phyloP scores from a whole-genome alignment of 2,329 filamentous ascomycete genomes.

The Aspergillus nomiae region DNA sequence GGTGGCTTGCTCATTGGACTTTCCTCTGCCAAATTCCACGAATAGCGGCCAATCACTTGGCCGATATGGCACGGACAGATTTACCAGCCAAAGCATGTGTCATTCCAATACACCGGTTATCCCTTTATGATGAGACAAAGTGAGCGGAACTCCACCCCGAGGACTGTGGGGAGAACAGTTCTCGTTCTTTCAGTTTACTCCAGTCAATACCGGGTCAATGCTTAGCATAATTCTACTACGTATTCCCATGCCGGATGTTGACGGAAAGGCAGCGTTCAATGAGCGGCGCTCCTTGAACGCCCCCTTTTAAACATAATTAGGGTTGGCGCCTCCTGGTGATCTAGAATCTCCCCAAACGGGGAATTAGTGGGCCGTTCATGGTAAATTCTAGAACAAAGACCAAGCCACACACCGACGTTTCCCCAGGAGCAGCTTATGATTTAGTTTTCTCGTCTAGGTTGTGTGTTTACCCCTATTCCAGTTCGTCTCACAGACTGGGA shows the following conservation, averaged over 20 bases:
- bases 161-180: background rate
- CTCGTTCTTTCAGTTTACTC: background rate
- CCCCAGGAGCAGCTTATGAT: background rate
- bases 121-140: background rate
- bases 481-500: background rate
- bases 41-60: background rate
- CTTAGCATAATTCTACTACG: background rate
- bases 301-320: conserved; percentile 1
- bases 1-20: too few species aligned
- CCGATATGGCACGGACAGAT: background rate
- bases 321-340: background rate
- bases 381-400: conserved; percentile 10
- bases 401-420: background rate
- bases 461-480: background rate
- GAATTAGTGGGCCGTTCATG: conserved; percentile 6
- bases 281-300: background rate
- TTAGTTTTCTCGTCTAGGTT: background rate
- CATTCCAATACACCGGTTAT: background rate
- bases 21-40: background rate
- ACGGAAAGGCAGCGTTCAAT: background rate
- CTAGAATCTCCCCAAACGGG: background rate
- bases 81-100: background rate
- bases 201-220: background rate
- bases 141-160: background rate
- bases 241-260: background rate